Evolutionary conservation across 164 flowering plant genomes (phyloP).

Genomic region (Berberis thunbergii): DNA sequence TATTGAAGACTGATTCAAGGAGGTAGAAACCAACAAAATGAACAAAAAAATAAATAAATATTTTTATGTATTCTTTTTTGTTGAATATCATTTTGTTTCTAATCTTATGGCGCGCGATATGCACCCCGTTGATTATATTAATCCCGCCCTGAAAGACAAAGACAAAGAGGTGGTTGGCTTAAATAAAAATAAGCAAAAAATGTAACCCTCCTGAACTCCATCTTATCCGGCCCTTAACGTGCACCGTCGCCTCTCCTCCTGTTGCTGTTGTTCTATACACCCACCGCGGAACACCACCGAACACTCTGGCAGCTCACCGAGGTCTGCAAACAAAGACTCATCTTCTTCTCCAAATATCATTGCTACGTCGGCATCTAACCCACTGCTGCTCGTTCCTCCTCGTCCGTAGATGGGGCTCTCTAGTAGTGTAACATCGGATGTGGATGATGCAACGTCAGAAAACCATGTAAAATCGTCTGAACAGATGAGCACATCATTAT

Average conservation of each 20-base stretch:
- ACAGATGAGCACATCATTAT: conserved; percentile 1
- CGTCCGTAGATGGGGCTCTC: conserved; percentile 44
- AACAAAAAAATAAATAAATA: neutral
- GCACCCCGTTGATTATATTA: neutral
- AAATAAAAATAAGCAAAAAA: too few species aligned
- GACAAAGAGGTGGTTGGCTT: neutral
- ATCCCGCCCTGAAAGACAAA: neutral
- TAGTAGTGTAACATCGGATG: conserved; percentile 32
- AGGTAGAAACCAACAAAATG: neutral
- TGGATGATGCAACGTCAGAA: conserved; percentile 30
- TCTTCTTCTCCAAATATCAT: conserved; percentile 55
- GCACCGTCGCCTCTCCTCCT: conserved; percentile 22
- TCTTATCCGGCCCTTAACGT: conserved; percentile 13
- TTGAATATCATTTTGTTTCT: neutral
- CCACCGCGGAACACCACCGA: conserved; percentile 58
- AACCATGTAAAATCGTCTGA: conserved; percentile 45
- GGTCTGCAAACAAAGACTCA: conserved; percentile 75
- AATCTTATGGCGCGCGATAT: neutral
- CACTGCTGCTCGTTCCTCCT: conserved; percentile 7
- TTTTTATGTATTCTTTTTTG: neutral
- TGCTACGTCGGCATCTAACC: conserved; percentile 23
- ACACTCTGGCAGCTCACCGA: conserved; percentile 85
- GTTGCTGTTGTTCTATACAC: conserved; percentile 11
- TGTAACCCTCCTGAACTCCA: too few species aligned
- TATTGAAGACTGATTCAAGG: neutral